Evolutionary conservation across 352 stramenopile genomes (phyloP).

Genomic region (Phytophthora pini): DNA sequence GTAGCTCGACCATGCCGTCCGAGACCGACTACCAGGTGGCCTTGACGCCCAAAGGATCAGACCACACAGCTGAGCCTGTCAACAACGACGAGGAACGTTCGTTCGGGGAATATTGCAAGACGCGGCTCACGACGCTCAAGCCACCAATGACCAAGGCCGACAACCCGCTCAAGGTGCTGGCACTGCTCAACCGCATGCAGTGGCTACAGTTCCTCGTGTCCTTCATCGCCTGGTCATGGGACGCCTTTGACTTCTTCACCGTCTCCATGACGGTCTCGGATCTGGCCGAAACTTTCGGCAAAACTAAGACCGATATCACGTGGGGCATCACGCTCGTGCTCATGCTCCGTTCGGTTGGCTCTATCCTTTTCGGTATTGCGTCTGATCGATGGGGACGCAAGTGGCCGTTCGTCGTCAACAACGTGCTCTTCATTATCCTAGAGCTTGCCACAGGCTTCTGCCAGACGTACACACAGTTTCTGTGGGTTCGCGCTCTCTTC

Average conservation of each 20-base stretch:
- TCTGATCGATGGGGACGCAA: constrained; percentile 55
- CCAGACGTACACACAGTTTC: constrained; percentile 48
- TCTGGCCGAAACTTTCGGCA: constrained; percentile 50
- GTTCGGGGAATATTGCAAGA: constrained; percentile 44
- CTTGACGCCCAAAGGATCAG: constrained; percentile 35
- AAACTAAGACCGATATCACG: constrained; percentile 56
- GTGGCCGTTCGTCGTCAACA: constrained; percentile 53
- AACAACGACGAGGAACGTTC: constrained; percentile 36
- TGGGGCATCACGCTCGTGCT: constrained; percentile 66
- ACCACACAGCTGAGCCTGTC: constrained; percentile 22
- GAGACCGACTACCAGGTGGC: constrained; percentile 38
- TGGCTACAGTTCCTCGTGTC: constrained; percentile 46
- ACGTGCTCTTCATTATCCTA: constrained; percentile 50
- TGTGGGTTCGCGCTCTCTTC: constrained; percentile 39
- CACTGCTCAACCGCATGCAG: constrained; percentile 44
- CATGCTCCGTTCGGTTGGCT: constrained; percentile 55
- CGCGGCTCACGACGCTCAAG: constrained; percentile 53
- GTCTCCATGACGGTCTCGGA: constrained; percentile 60
- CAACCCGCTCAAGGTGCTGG: constrained; percentile 36
- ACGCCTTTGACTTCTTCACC: constrained; percentile 71
- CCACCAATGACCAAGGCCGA: constrained; percentile 39
- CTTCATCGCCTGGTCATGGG: constrained; percentile 57
- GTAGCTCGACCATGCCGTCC: constrained; percentile 17
- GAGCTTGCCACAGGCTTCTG: constrained; percentile 53
- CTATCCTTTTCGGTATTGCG: constrained; percentile 50